Percentiles rank a stretch among this genome's conserved stretches.
Evolutionary conservation across 768 basidiomycete genomes (phyloP).

Genomic region (Termitomyces sp.): DNA sequence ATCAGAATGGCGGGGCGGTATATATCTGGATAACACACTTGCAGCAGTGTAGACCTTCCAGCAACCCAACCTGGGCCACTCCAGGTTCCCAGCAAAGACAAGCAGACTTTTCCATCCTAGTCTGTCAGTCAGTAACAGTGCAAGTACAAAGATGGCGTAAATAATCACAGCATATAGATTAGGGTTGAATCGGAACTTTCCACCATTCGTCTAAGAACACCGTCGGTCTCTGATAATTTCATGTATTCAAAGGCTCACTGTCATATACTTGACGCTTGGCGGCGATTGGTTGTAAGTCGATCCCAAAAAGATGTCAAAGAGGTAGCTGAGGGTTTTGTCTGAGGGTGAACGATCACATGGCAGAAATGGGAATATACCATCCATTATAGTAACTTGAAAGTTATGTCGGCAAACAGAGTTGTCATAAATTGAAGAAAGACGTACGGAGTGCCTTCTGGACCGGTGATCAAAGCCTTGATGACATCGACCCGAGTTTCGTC

Average conservation of each 20-base stretch:
- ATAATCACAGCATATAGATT: conserved; percentile 80
- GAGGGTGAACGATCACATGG: background rate
- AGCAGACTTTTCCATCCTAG: conserved; percentile 91
- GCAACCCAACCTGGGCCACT: conserved; percentile 89
- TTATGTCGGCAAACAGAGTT: conserved; percentile 6
- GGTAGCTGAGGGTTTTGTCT: conserved; percentile 12
- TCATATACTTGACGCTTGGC: conserved; percentile 63
- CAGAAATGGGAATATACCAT: conserved; percentile 47
- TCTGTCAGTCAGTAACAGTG: background rate
- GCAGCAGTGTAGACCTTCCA: conserved; percentile 85
- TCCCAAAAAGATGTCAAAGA: conserved; percentile 94
- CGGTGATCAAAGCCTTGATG: conserved; percentile 88
- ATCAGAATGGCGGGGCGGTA: conserved; percentile 16
- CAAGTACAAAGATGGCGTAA: background rate
- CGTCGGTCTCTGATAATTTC: background rate
- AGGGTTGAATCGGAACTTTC: conserved; percentile 89
- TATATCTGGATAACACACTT: conserved; percentile 38
- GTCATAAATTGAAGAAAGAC: conserved; percentile 21
- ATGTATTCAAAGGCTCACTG: conserved; percentile 31
- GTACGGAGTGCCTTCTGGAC: conserved; percentile 92
- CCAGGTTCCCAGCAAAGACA: conserved; percentile 92
- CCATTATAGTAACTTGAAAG: conserved; percentile 77
- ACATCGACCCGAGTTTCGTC: conserved; percentile 91
- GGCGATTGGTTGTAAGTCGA: conserved; percentile 86
- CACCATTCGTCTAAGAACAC: conserved; percentile 66